Evolutionary conservation across 2,329 filamentous ascomycete genomes (phyloP).

Genomic region (Septoria linicola): DNA sequence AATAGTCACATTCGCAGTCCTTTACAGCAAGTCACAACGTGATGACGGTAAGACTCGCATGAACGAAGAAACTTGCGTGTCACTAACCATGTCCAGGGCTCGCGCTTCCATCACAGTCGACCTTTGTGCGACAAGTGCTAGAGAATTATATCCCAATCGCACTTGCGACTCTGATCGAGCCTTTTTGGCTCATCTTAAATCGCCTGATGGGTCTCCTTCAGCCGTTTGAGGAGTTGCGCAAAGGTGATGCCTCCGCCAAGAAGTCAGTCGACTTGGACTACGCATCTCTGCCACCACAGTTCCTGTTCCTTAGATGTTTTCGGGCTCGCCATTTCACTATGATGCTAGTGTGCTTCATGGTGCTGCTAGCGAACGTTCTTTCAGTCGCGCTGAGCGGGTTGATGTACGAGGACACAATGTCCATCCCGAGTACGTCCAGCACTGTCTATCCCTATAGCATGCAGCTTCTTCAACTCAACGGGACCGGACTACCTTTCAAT

Average conservation of each 20-base stretch:
- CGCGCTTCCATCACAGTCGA: constrained; percentile 38
- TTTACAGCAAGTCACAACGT: constrained; percentile 11
- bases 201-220: constrained; percentile 55
- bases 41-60: constrained; percentile 11
- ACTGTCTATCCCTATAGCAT: background rate
- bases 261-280: constrained; percentile 50
- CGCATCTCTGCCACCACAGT: constrained; percentile 56
- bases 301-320: constrained; percentile 50
- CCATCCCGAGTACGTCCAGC: background rate
- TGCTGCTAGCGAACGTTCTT: constrained; percentile 54
- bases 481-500: constrained; percentile 28
- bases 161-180: constrained; percentile 57
- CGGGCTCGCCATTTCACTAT: constrained; percentile 50
- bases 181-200: constrained; percentile 57
- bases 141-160: constrained; percentile 56
- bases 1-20: constrained; percentile 9
- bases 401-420: constrained; percentile 44
- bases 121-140: constrained; percentile 43
- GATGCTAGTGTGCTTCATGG: constrained; percentile 48
- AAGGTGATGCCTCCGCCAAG: constrained; percentile 37
- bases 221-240: constrained; percentile 53
- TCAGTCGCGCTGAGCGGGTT: constrained; percentile 54
- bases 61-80: too few relatives aligned
- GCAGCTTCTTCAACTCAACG: constrained; percentile 34
- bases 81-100: constrained; percentile 36